Conservation (phyloP, 257 asterid species). For the Echites panduratus region DNA sequence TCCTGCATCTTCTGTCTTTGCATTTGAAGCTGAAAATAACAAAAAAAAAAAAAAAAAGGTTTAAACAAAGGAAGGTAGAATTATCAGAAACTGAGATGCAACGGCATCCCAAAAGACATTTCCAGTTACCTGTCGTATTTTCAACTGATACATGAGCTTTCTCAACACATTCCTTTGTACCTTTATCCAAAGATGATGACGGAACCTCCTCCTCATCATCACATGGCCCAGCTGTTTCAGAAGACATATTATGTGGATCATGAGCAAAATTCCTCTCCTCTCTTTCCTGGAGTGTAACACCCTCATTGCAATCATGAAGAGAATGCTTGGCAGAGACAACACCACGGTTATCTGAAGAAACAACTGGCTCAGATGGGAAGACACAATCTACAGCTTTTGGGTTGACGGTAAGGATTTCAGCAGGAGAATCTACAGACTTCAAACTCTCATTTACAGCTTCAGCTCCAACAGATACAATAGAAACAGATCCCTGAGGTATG, state of each 20-base stretch:
- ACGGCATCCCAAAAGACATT: background rate
- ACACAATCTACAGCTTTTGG: slow-evolving; percentile 27
- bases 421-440: slow-evolving; percentile 24
- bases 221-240: slow-evolving; percentile 18
- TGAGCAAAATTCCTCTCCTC: slow-evolving; percentile 9
- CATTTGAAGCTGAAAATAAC: slow-evolving; percentile 42
- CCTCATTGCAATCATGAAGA: slow-evolving; percentile 25
- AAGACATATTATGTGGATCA: slow-evolving; percentile 23
- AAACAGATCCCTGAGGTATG: slow-evolving; percentile 16
- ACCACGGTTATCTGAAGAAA: slow-evolving; percentile 25
- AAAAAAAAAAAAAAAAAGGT: slow-evolving; percentile 7
- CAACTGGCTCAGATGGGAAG: slow-evolving; percentile 27
- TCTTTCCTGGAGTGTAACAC: slow-evolving; percentile 28
- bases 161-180: slow-evolving; percentile 27
- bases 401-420: slow-evolving; percentile 24
- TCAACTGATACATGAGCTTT: slow-evolving; percentile 24
- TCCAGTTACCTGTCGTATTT: slow-evolving; percentile 32
- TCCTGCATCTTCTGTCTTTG: slow-evolving; percentile 31
- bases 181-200: slow-evolving; percentile 24
- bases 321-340: slow-evolving; percentile 27
- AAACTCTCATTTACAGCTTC: slow-evolving; percentile 25
- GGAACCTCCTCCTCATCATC: slow-evolving; percentile 25
- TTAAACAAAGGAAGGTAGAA: slow-evolving; percentile 6
- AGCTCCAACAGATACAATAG: slow-evolving; percentile 26
- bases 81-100: slow-evolving; percentile 5